These are phyloP conservation scores for Lolium perenne DNA, from an alignment of 176 grass and related monocot species.

Conservation along the genomic window DNA sequence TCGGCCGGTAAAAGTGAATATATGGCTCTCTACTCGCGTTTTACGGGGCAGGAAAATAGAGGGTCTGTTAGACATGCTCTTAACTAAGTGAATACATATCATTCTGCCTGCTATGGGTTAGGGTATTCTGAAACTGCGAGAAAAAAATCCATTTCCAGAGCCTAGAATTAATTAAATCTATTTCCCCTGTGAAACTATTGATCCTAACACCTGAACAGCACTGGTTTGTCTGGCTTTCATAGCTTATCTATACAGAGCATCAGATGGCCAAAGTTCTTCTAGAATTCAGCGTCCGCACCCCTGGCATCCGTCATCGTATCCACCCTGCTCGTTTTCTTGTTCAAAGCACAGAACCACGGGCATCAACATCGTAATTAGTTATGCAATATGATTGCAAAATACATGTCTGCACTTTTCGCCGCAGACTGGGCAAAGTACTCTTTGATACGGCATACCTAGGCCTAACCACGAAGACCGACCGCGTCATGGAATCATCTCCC, in stretches of 20 bases:
- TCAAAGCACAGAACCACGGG: conserved; percentile 85
- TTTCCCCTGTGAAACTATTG: too few species aligned
- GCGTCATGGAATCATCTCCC: conserved; percentile 83
- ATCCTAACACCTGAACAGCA: too few species aligned
- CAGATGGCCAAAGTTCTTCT: conserved; percentile 79
- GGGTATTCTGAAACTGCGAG: too few species aligned
- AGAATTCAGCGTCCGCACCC: conserved; percentile 84
- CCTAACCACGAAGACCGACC: conserved; percentile 70
- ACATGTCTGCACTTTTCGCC: not conserved
- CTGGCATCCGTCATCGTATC: conserved; percentile 78
- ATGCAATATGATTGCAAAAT: conserved; percentile 7
- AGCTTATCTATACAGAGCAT: conserved; percentile 54
- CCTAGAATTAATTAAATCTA: too few species aligned
- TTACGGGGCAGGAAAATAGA: too few species aligned
- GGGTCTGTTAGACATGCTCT: too few species aligned
- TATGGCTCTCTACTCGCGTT: too few species aligned
- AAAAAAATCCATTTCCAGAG: too few species aligned
- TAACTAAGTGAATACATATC: too few species aligned
- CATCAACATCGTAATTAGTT: conserved; percentile 69
- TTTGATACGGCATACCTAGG: conserved; percentile 76
- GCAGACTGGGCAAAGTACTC: conserved; percentile 79
- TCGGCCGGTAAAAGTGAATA: too few species aligned
- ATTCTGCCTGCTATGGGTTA: too few species aligned
- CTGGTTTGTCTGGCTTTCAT: too few species aligned
- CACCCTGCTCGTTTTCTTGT: conserved; percentile 83